Percentiles rank a stretch among this genome's conserved stretches.
phyloP scores from a whole-genome alignment of 2,329 filamentous ascomycete genomes.

The Talaromyces sp. region DNA sequence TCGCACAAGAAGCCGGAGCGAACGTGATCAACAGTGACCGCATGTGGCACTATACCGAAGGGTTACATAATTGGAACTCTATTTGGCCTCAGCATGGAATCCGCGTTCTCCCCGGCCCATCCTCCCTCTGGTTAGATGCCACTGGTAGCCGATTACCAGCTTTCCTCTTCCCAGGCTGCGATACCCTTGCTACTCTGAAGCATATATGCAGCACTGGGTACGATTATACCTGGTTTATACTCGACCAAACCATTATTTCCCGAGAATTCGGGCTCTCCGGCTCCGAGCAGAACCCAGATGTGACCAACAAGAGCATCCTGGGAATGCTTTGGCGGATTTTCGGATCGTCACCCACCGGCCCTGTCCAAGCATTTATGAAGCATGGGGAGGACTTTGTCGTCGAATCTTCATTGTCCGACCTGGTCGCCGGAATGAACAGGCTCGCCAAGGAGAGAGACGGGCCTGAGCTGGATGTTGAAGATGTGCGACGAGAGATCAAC shows the following conservation, averaged over 20 bases:
- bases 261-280: conserved; percentile 59
- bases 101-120: conserved; percentile 57
- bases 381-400: conserved; percentile 58
- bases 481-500: conserved; percentile 47
- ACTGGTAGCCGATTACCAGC: conserved; percentile 55
- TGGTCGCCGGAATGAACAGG: conserved; percentile 57
- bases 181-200: conserved; percentile 56
- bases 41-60: conserved; percentile 66
- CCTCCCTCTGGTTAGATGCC: conserved; percentile 60
- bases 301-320: conserved; percentile 56
- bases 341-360: conserved; percentile 48
- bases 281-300: conserved; percentile 60
- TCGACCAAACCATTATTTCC: conserved; percentile 56
- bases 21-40: conserved; percentile 57
- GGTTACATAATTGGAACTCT: conserved; percentile 57
- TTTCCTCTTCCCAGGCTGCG: conserved; percentile 53
- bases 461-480: conserved; percentile 43
- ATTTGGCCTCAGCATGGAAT: conserved; percentile 61
- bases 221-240: conserved; percentile 62
- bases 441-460: conserved; percentile 45
- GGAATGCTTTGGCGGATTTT: conserved; percentile 47
- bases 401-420: conserved; percentile 51
- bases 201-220: conserved; percentile 58
- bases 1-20: conserved; percentile 51
- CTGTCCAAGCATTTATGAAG: conserved; percentile 57